phyloP scores from a whole-genome alignment of 495 filamentous ascomycete genomes.

The Baudoinia panamericana region DNA sequence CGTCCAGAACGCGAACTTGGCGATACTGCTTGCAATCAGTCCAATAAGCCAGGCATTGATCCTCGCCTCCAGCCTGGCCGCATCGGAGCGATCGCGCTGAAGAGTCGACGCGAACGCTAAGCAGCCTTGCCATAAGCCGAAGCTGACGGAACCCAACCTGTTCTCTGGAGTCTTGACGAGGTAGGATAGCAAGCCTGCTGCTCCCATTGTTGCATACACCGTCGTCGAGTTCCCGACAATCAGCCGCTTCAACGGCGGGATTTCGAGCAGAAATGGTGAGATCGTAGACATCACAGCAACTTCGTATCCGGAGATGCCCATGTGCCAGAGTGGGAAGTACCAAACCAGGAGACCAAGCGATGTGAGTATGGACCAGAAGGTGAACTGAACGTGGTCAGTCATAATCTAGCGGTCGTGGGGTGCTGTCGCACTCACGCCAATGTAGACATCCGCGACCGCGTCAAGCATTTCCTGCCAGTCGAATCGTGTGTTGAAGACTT shows the following conservation, averaged over 20 bases:
- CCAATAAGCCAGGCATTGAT: conserved; percentile 71
- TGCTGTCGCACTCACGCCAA: conserved; percentile 50
- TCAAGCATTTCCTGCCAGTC: conserved; percentile 64
- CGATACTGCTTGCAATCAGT: conserved; percentile 67
- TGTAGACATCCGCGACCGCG: conserved; percentile 79
- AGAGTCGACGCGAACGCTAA: conserved; percentile 71
- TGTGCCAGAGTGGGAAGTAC: conserved; percentile 99
- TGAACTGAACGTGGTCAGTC: conserved; percentile 47
- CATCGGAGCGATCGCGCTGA: conserved; percentile 63
- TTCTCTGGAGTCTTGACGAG: conserved; percentile 56
- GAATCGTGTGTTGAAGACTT: conserved; percentile 59
- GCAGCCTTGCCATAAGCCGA: conserved; percentile 61
- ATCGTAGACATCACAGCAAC: conserved; percentile 71
- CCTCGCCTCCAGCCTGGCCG: conserved; percentile 62
- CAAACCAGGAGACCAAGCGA: conserved; percentile 77
- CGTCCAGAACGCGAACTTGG: conserved; percentile 90
- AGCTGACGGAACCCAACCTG: conserved; percentile 67
- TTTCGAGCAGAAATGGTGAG: conserved; percentile 68
- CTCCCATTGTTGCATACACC: conserved; percentile 60
- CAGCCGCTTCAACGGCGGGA: conserved; percentile 52
- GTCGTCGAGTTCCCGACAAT: conserved; percentile 54
- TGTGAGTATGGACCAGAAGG: conserved; percentile 92
- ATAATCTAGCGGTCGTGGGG: neutral
- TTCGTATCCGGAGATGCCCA: conserved; percentile 98
- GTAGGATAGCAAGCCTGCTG: conserved; percentile 63